Conservation (phyloP, 495 filamentous ascomycete species). For the Terfezia claveryi region DNA sequence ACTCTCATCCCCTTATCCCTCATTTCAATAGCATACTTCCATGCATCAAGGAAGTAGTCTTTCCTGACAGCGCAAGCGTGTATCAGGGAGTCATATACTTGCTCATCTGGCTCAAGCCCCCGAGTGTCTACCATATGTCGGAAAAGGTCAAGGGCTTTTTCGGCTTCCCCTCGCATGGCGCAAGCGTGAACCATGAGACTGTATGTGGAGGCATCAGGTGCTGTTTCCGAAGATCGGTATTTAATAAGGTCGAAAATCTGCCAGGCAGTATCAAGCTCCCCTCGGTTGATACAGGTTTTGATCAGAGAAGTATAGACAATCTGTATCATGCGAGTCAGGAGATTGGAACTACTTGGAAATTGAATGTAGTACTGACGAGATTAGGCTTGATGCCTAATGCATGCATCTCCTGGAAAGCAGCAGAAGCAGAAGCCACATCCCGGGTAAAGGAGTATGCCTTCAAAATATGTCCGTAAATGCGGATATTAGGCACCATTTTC, state of each 20-base stretch:
- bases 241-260: constrained; percentile 20
- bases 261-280: constrained; percentile 14
- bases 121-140: constrained; percentile 15
- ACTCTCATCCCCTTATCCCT: constrained; percentile 7
- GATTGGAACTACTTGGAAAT: neutral
- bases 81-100: constrained; percentile 15
- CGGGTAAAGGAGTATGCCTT: constrained; percentile 13
- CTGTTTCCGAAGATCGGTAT: constrained; percentile 14
- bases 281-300: constrained; percentile 13
- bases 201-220: constrained; percentile 12
- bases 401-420: constrained; percentile 16
- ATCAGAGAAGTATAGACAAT: constrained; percentile 17
- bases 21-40: constrained; percentile 17
- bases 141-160: constrained; percentile 15
- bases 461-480: constrained; percentile 14
- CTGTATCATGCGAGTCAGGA: neutral
- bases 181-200: constrained; percentile 18
- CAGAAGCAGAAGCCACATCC: constrained; percentile 10
- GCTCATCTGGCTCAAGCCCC: constrained; percentile 4
- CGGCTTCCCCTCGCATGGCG: constrained; percentile 12
- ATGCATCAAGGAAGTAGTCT: constrained; percentile 15
- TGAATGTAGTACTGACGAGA: constrained; percentile 1
- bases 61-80: constrained; percentile 18
- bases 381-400: constrained; percentile 10
- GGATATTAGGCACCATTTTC: constrained; percentile 11